These are phyloP conservation scores for Collybia mongolica DNA, from an alignment of 768 basidiomycete genomes.

Conservation along the genomic window DNA sequence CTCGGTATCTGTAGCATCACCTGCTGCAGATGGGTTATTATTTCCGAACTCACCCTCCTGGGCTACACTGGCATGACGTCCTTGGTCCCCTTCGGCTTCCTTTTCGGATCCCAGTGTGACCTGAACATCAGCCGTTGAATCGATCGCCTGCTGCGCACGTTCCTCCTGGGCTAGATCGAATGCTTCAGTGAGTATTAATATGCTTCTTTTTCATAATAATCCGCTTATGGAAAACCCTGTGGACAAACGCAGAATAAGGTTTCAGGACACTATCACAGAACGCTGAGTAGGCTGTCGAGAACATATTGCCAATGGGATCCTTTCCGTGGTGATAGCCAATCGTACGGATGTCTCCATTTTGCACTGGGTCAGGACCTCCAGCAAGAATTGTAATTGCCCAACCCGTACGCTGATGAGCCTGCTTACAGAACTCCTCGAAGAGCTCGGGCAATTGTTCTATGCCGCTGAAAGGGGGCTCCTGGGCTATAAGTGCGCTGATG, in stretches of 20 bases:
- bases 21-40: too few species aligned
- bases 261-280: not conserved
- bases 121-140: too few species aligned
- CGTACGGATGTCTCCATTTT: slow-evolving; percentile 4
- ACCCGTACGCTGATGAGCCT: slow-evolving; percentile 1
- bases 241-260: slow-evolving; percentile 3
- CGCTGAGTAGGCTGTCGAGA: not conserved
- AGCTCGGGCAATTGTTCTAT: not conserved
- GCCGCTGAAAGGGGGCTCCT: too few species aligned
- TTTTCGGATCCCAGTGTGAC: too few species aligned
- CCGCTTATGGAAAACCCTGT: not conserved
- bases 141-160: not conserved
- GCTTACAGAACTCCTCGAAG: not conserved
- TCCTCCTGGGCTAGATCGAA: too few species aligned
- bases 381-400: slow-evolving; percentile 2
- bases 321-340: slow-evolving; percentile 3
- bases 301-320: slow-evolving; percentile 1
- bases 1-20: too few species aligned
- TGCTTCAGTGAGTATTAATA: too few species aligned
- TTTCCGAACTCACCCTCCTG: not conserved
- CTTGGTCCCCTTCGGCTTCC: not conserved
- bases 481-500: too few species aligned
- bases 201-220: too few species aligned
- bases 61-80: not conserved
- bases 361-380: slow-evolving; percentile 8